Conservation (phyloP, 805 yeast species). For the Scheffersomyces stipitis region DNA sequence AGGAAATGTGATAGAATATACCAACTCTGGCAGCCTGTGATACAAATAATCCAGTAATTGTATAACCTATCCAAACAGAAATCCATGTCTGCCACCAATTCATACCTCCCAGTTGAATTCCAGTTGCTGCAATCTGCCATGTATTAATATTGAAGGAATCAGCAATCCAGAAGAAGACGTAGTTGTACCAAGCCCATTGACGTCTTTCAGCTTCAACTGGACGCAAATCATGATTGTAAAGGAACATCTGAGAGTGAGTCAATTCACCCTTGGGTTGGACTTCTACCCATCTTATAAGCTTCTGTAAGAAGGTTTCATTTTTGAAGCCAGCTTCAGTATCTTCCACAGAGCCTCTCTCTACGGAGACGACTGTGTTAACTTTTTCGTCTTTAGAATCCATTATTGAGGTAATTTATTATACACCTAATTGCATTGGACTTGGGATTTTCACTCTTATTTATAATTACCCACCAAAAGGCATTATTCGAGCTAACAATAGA, state of each 20-base stretch:
- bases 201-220: constrained; percentile 77
- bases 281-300: constrained; percentile 19
- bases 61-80: constrained; percentile 84
- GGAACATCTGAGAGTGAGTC: constrained; percentile 59
- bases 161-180: constrained; percentile 79
- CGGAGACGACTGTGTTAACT: no score
- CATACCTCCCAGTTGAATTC: constrained; percentile 67
- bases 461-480: no score
- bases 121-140: constrained; percentile 89
- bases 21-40: constrained; percentile 76
- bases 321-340: no score
- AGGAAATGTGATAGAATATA: constrained; percentile 74
- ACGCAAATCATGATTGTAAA: constrained; percentile 71
- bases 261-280: constrained; percentile 42
- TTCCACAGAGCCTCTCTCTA: no score
- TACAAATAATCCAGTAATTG: constrained; percentile 67
- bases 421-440: no score
- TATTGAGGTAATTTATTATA: no score
- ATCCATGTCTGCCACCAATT: constrained; percentile 93
- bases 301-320: constrained; percentile 32
- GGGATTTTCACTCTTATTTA: no score
- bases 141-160: constrained; percentile 89
- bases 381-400: no score
- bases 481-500: no score
- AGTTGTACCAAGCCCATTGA: constrained; percentile 85